A percentile compares a stretch with the other conserved stretches of the same genome.
Evolutionary conservation across 2,329 filamentous ascomycete species (phyloP).

Genomic region (Pyricularia sp.): DNA sequence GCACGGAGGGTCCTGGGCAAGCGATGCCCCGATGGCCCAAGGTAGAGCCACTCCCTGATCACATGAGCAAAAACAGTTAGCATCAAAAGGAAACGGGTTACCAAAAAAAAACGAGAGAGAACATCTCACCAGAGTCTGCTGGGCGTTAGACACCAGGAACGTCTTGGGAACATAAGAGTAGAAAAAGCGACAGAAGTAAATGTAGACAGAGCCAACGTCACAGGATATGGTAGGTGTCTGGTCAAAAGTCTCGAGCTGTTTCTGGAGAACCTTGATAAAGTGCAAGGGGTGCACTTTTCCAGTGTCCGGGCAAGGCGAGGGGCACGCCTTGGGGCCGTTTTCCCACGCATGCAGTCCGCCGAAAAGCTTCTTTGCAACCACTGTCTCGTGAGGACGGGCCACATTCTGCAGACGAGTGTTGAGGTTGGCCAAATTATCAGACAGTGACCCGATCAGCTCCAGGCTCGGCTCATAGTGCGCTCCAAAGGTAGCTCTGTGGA

Average conservation of each 20-base stretch:
- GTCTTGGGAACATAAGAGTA: conserved; percentile 28
- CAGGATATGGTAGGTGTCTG: conserved; percentile 20
- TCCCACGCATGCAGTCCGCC: conserved; percentile 24
- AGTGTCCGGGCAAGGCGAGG: conserved; percentile 9
- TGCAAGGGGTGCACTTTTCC: conserved; percentile 29
- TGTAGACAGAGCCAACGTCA: conserved; percentile 35
- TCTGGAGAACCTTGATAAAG: conserved; percentile 29
- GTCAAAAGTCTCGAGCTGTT: conserved; percentile 20
- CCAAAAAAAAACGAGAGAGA: background rate
- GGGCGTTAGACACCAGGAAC: conserved; percentile 32
- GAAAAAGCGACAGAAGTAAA: conserved; percentile 33
- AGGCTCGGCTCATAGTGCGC: conserved; percentile 25
- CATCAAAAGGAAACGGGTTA: background rate
- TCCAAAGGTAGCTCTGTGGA: conserved; percentile 24
- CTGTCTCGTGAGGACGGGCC: conserved; percentile 20
- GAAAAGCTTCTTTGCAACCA: conserved; percentile 19
- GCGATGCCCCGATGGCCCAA: conserved; percentile 32
- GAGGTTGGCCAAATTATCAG: conserved; percentile 25
- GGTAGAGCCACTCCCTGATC: background rate
- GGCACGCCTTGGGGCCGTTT: conserved; percentile 7
- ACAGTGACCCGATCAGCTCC: conserved; percentile 28
- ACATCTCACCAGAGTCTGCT: conserved; percentile 27
- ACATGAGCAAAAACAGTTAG: background rate
- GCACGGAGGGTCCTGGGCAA: conserved; percentile 27
- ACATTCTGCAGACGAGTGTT: conserved; percentile 16